Base-by-base conservation (phyloP, 257 asterid species). In the Phtheirospermum japonicum region DNA sequence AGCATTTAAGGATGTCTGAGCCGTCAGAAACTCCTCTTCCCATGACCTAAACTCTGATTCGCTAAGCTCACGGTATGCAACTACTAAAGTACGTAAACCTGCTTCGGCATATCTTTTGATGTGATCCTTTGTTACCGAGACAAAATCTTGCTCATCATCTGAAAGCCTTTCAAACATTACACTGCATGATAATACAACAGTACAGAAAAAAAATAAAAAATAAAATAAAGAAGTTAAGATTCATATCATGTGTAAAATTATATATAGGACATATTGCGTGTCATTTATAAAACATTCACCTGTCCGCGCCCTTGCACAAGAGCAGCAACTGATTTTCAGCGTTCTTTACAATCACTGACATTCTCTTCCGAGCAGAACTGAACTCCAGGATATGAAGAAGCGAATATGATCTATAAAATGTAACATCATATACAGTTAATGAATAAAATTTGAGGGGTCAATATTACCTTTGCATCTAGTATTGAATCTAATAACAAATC, bases 221-320 rank as follows among this genome's bases (percentile, higher is more conserved):
- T n/a, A n/a, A n/a, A n/a, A n/a, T n/a, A n/a, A 76, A 12, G 30
- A 30, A 19, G 56, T 19, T 39, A 49, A 39, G 61, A 63, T 26
- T 51, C 59, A 23, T 36, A 63, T 59, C 55, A 33, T 2, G 43
- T 20, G 51, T 11, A 31, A 28, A 7, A 23, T 33, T 17, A 58
- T 58, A 69, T 45, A 61, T 3, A 23, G 28, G 28, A 23, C 28
- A 23, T 23, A 23, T 23, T 3, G 3, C 28, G 28, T 1, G 28
- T 23, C 3, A 23, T 23, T 23, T 23, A 23, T 23, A 23, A n/a
- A 1, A 23, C 28, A 23, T 23, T 23, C 28, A 91, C 99, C 90
- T 89, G 86, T 92, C 99, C 6, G 99, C 96, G 33, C 99, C 99
- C 82, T 92, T 92, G 84, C 86, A 81, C 26, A 92, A 85, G 65